Evolutionary conservation across 2,329 filamentous ascomycete species (phyloP).

Genomic region (Alternaria atra): DNA sequence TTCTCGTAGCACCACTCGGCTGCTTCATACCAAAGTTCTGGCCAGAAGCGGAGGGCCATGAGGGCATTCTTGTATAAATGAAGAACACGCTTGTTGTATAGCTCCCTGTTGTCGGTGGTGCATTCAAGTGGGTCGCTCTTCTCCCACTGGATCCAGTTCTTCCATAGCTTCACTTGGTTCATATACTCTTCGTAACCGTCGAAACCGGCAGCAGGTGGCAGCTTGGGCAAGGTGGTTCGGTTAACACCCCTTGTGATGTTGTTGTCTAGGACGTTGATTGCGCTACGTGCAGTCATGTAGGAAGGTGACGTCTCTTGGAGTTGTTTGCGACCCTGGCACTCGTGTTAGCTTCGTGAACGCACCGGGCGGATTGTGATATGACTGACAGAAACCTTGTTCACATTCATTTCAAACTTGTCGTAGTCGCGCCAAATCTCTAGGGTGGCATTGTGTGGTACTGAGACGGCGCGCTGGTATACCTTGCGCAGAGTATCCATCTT

Average conservation of each 20-base stretch:
- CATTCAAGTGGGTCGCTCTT: conserved; percentile 90
- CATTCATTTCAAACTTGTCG: conserved; percentile 90
- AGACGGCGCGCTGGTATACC: conserved; percentile 89
- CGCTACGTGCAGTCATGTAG: conserved; percentile 95
- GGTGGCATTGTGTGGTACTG: conserved; percentile 83
- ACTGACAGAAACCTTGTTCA: conserved; percentile 89
- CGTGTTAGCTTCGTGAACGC: conserved; percentile 26
- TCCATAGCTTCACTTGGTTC: conserved; percentile 88
- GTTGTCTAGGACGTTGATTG: conserved; percentile 89
- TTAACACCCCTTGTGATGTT: conserved; percentile 82
- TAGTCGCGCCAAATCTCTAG: conserved; percentile 96
- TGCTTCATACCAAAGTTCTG: conserved; percentile 94
- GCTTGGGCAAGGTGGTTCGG: conserved; percentile 78
- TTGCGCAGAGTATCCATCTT: conserved; percentile 96
- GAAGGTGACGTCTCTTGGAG: conserved; percentile 90
- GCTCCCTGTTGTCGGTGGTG: conserved; percentile 78
- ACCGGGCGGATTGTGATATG: not conserved
- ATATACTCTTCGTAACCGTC: conserved; percentile 86
- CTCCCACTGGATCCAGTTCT: conserved; percentile 94
- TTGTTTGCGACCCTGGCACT: conserved; percentile 82
- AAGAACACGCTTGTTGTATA: conserved; percentile 80
- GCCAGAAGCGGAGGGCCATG: conserved; percentile 93
- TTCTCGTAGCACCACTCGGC: conserved; percentile 92
- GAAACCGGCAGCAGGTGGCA: conserved; percentile 86
- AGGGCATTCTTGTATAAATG: conserved; percentile 94